A percentile compares a stretch with the other conserved stretches of the same genome.
Conservation (phyloP, 352 stramenopile species). For the Thalassiosira sp. region DNA sequence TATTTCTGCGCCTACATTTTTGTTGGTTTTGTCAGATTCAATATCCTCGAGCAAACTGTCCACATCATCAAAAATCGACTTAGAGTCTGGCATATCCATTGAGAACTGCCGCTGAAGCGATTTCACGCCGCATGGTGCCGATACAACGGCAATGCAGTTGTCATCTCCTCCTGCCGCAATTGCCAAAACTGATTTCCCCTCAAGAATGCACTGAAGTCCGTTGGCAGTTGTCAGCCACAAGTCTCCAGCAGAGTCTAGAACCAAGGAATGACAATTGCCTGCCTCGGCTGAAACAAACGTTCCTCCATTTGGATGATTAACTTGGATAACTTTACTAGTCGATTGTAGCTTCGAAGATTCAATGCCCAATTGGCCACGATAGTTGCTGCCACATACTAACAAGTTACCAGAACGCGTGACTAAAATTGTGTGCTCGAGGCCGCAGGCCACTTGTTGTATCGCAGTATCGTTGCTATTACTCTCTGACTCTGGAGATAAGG, state of each 20-base stretch:
- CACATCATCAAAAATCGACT: slow-evolving; percentile 36
- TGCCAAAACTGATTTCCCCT: slow-evolving; percentile 38
- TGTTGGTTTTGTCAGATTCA: slow-evolving; percentile 25
- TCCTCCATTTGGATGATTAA: slow-evolving; percentile 43
- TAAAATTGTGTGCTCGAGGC: slow-evolving; percentile 61
- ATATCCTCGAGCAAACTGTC: slow-evolving; percentile 49
- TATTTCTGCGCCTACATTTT: slow-evolving; percentile 48
- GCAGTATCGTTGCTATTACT: slow-evolving; percentile 51
- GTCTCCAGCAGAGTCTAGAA: slow-evolving; percentile 64
- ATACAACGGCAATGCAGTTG: slow-evolving; percentile 50
- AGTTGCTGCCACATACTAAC: slow-evolving; percentile 69
- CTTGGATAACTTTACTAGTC: slow-evolving; percentile 7
- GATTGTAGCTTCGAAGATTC: slow-evolving; percentile 10
- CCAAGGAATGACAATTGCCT: slow-evolving; percentile 55
- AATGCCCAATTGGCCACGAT: slow-evolving; percentile 59
- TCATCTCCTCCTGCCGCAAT: slow-evolving; percentile 61
- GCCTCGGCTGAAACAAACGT: slow-evolving; percentile 61
- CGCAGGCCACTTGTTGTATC: slow-evolving; percentile 67
- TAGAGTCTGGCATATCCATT: slow-evolving; percentile 28
- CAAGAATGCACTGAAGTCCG: slow-evolving; percentile 32
- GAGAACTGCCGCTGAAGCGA: slow-evolving; percentile 44
- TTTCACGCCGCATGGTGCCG: slow-evolving; percentile 12
- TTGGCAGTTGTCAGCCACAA: slow-evolving; percentile 56
- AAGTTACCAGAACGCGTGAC: slow-evolving; percentile 57
- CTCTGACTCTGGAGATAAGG: slow-evolving; percentile 5